Evolutionary conservation across 2,329 filamentous ascomycete species (phyloP).

Genomic region (Microascus cirrosus): DNA sequence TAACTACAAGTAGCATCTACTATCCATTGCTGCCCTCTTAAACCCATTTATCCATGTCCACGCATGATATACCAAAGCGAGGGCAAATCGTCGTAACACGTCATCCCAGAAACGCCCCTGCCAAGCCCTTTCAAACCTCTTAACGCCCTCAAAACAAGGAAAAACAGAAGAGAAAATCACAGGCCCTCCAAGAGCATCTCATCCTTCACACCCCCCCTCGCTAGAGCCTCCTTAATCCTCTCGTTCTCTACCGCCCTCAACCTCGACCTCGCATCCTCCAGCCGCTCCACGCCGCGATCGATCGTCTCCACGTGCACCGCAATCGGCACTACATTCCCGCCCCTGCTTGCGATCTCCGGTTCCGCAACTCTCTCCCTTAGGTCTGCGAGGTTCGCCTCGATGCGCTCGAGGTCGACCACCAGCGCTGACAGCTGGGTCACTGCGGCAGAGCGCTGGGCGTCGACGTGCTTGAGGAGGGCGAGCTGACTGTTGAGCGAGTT

Average conservation of each 20-base stretch:
- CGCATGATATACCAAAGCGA: neutral
- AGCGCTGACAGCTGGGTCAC: slow-evolving; percentile 58
- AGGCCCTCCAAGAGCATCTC: slow-evolving; percentile 20
- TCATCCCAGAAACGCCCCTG: neutral
- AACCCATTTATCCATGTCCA: too few relatives aligned
- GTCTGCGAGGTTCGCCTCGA: slow-evolving; percentile 59
- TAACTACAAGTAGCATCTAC: too few relatives aligned
- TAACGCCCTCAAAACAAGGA: neutral
- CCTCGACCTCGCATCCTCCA: slow-evolving; percentile 52
- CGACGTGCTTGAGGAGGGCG: slow-evolving; percentile 52
- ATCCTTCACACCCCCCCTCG: slow-evolving; percentile 27
- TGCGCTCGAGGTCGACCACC: slow-evolving; percentile 62
- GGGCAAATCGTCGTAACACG: neutral
- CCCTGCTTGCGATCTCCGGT: slow-evolving; percentile 43
- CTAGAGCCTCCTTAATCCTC: slow-evolving; percentile 38
- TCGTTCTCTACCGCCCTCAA: slow-evolving; percentile 49
- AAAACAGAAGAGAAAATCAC: neutral
- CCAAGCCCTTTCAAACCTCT: neutral
- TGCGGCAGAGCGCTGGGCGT: slow-evolving; percentile 52
- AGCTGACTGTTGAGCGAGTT: slow-evolving; percentile 54
- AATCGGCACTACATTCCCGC: slow-evolving; percentile 32
- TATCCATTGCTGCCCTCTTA: too few relatives aligned
- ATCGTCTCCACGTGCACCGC: slow-evolving; percentile 68
- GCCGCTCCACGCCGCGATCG: slow-evolving; percentile 57
- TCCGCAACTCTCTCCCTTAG: slow-evolving; percentile 59